Base-by-base conservation (phyloP, 805 yeast species). In the Jamesozyma piceae region DNA sequence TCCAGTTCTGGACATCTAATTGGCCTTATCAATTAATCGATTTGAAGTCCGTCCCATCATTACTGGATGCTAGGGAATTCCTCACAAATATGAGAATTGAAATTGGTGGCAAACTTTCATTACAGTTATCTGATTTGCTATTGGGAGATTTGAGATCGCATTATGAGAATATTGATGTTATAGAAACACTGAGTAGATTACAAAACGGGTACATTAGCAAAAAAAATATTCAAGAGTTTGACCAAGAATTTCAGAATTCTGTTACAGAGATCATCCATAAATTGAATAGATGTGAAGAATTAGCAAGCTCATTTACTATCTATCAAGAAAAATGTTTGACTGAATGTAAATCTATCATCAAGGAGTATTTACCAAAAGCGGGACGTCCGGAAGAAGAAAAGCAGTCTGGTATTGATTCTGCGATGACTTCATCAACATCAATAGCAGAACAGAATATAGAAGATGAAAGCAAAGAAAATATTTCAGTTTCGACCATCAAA, bases 321-420 rank as follows among this genome's bases (percentile, higher is more conserved):
- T 88, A 82, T 57, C 84, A 81, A 51, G 90, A 80, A 20, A 70
- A 69, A 17, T 75, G 84, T n/a, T 66, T 80, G 11, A 65, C 71
- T 1, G 95, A 88, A 51, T 69, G 86, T 42, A 87, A 87, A 58
- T 71, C 73, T 13, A 75, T 87, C 14, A 84, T 89, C 31, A 75
- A 84, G 46, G 65, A 64, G 4, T 68, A 75, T 49, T 57, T 88
- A 40, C 95, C 95, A 0, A 68, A 60, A 35, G 77, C 64, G 47
- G 45, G 29, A 10, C 34, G 18, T 5, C 19, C 15, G 20, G 19
- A 11, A n/a, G 20, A 31, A n/a, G 14, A 19, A 4, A 26, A 26
- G 9, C 14, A 24, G 14, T 9, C 15, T 24, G 31, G 15, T 13
- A 5, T 13, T n/a, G 33, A 27, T 11, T 18, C 31, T 3, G 5